A percentile compares a stretch with the other conserved stretches of the same genome.
phyloP scores from a whole-genome alignment of 192 early-diverging fungal species.

The Phlyctochytrium planicorne region DNA sequence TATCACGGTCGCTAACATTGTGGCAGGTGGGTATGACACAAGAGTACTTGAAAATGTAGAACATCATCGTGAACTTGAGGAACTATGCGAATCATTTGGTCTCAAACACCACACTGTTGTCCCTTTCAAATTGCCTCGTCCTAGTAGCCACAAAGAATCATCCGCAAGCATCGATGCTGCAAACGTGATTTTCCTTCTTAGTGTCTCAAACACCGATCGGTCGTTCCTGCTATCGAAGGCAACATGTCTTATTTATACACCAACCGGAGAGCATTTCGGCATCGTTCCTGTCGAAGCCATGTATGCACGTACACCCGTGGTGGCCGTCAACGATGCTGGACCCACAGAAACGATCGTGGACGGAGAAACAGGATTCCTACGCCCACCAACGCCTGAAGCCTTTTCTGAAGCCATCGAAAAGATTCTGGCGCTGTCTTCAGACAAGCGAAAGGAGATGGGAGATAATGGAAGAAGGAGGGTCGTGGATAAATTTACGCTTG shows the following conservation, averaged over 20 bases:
- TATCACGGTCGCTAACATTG: slow-evolving; percentile 2
- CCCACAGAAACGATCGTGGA: slow-evolving; percentile 79
- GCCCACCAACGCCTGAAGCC: slow-evolving; percentile 51
- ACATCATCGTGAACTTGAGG: slow-evolving; percentile 69
- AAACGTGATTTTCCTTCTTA: slow-evolving; percentile 84
- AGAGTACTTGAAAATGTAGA: slow-evolving; percentile 86
- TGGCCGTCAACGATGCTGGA: slow-evolving; percentile 84
- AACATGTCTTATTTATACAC: slow-evolving; percentile 80
- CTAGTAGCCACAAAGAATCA: slow-evolving; percentile 4
- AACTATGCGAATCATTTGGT: slow-evolving; percentile 47
- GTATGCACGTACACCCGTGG: slow-evolving; percentile 83
- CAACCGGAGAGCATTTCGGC: slow-evolving; percentile 91
- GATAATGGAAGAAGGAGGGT: slow-evolving; percentile 61
- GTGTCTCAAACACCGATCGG: slow-evolving; percentile 80
- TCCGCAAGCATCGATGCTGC: too few relatives aligned
- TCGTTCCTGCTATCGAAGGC: slow-evolving; percentile 66
- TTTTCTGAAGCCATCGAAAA: slow-evolving; percentile 66
- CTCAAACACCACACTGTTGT: slow-evolving; percentile 47
- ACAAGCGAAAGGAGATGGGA: slow-evolving; percentile 57
- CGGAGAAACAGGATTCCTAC: slow-evolving; percentile 74
- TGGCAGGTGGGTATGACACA: slow-evolving; percentile 83
- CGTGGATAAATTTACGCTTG: slow-evolving; percentile 60
- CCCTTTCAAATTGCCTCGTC: not conserved
- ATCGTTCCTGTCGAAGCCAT: slow-evolving; percentile 97
- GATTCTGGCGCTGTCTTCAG: slow-evolving; percentile 43